Percentiles rank a stretch among this genome's conserved stretches.
Evolutionary conservation across 2,329 filamentous ascomycete genomes (phyloP).

Genomic region (Monosporascus sp.): DNA sequence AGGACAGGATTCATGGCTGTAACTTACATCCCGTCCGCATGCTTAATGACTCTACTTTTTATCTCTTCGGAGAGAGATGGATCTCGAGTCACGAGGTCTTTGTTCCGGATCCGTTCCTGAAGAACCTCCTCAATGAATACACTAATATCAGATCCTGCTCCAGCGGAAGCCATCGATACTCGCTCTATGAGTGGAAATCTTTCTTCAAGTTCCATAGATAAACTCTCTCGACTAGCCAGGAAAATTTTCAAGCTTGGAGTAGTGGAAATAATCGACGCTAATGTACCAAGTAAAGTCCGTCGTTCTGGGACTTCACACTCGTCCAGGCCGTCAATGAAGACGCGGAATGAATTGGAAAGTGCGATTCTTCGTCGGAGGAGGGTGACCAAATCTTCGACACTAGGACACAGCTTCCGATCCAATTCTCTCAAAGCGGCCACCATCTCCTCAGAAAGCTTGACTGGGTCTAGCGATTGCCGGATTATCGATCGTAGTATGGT

Average conservation of each 20-base stretch:
- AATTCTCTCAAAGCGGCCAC: constrained; percentile 1
- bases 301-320: constrained; percentile 18
- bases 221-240: constrained; percentile 1
- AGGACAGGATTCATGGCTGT: not conserved
- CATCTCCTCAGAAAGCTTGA: constrained; percentile 4
- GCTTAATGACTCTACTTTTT: constrained; percentile 17
- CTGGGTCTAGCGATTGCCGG: constrained; percentile 11
- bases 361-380: constrained; percentile 1
- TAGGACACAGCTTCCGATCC: not conserved
- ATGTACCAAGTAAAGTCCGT: constrained; percentile 4
- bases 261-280: constrained; percentile 13
- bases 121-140: constrained; percentile 13
- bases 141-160: constrained; percentile 12
- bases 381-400: not conserved
- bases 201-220: constrained; percentile 8
- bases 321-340: constrained; percentile 25
- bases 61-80: constrained; percentile 15
- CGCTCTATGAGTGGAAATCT: constrained; percentile 3
- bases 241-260: constrained; percentile 3
- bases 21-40: constrained; percentile 29
- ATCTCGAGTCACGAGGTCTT: constrained; percentile 7
- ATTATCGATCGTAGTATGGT: constrained; percentile 19
- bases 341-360: constrained; percentile 5
- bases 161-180: constrained; percentile 7
- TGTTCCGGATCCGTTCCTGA: constrained; percentile 6